Percentiles rank a stretch among this genome's conserved stretches.
These are phyloP conservation scores for Aspergillus viridinutans DNA, from an alignment of 2,329 filamentous ascomycete genomes.

Conservation along the genomic window DNA sequence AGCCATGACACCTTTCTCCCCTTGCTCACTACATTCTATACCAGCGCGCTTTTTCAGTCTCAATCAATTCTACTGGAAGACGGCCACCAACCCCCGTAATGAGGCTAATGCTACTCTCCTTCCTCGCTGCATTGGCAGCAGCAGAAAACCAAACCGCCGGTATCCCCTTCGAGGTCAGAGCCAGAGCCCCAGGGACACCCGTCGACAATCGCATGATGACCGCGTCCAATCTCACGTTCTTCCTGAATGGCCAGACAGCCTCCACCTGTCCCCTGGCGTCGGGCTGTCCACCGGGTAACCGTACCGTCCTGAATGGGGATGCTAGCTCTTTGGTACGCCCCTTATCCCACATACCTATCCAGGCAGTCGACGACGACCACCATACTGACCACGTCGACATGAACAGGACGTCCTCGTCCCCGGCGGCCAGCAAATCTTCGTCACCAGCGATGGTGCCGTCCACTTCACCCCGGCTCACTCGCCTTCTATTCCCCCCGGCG, in stretches of 20 bases:
- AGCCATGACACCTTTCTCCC: not conserved
- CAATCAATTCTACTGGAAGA: not conserved
- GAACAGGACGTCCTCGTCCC: constrained; percentile 51
- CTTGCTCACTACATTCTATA: not conserved
- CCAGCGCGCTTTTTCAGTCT: not conserved
- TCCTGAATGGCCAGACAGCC: constrained; percentile 44
- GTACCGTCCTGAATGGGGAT: constrained; percentile 45
- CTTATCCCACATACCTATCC: constrained; percentile 8
- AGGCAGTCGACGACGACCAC: not conserved
- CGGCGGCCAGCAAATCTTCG: constrained; percentile 60
- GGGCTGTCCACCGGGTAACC: constrained; percentile 45
- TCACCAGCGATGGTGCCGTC: constrained; percentile 52
- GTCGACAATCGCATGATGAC: constrained; percentile 48
- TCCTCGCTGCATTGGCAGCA: not conserved
- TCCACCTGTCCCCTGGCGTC: constrained; percentile 48
- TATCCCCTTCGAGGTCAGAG: constrained; percentile 41
- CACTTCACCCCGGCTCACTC: constrained; percentile 58
- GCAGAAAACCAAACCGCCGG: not conserved
- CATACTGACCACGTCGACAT: constrained; percentile 16
- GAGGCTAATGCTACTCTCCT: not conserved
- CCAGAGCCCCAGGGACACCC: constrained; percentile 44
- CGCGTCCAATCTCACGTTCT: constrained; percentile 49
- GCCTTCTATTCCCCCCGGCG: constrained; percentile 47
- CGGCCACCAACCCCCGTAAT: not conserved
- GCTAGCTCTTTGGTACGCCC: constrained; percentile 31